Conservation (phyloP, 768 basidiomycete species). For the Tricholoma terreum region DNA sequence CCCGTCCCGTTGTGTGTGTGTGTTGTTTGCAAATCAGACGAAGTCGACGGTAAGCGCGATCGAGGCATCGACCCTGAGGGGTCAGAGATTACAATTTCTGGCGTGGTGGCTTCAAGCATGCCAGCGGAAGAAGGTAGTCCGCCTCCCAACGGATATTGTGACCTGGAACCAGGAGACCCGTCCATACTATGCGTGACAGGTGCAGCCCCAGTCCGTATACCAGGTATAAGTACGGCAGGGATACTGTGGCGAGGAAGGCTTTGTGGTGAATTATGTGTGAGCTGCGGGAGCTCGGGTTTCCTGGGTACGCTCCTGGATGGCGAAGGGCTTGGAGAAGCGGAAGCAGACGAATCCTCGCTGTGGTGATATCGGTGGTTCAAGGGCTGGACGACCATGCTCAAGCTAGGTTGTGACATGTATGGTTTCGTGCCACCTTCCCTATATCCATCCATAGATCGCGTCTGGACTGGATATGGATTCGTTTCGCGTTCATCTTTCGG, state of each 20-base stretch:
- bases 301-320: conserved; percentile 9
- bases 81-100: conserved; percentile 4
- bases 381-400: conserved; percentile 21
- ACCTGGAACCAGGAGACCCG: not conserved
- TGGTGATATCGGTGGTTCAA: conserved; percentile 15
- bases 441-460: conserved; percentile 18
- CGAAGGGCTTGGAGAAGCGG: conserved; percentile 7
- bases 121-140: not conserved
- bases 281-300: not conserved
- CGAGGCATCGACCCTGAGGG: not conserved
- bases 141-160: not conserved
- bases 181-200: not conserved
- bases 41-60: not conserved
- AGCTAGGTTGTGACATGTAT: conserved; percentile 45
- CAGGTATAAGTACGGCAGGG: not conserved
- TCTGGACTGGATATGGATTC: conserved; percentile 24
- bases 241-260: not conserved
- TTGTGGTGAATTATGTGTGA: not conserved
- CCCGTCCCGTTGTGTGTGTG: not conserved
- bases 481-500: conserved; percentile 22
- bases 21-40: not conserved
- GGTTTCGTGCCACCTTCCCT: conserved; percentile 31
- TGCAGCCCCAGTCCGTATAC: not conserved
- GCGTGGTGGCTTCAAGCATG: not conserved
- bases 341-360: conserved; percentile 21